These are phyloP conservation scores for Magnaporthiopsis rhizophila DNA, from an alignment of 2,329 filamentous ascomycete species.

Conservation along the genomic window DNA sequence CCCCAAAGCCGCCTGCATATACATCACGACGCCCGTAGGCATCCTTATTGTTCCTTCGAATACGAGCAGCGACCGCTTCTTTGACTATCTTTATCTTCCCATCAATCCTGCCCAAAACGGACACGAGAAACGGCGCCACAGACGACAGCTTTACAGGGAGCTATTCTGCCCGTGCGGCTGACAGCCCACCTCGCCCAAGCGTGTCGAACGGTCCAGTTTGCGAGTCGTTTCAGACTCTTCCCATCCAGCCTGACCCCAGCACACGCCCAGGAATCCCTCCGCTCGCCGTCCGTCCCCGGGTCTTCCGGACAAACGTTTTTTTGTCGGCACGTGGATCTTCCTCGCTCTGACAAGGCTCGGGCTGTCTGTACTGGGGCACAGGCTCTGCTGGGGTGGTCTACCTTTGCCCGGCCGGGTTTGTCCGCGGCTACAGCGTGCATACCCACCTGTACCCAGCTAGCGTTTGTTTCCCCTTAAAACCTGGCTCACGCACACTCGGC, in stretches of 20 bases:
- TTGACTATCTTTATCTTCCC: neutral
- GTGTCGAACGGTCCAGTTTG: neutral
- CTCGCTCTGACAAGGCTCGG: neutral
- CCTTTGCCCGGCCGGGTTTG: neutral
- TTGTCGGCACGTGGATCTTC: neutral
- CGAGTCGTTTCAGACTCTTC: neutral
- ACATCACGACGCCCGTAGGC: too few species aligned
- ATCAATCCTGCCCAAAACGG: neutral
- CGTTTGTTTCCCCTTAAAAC: neutral
- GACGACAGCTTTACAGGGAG: neutral
- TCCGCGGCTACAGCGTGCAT: neutral
- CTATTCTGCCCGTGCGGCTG: neutral
- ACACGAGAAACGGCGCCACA: neutral
- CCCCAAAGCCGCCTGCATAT: neutral
- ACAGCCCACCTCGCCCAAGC: neutral
- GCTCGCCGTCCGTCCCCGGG: slow-evolving; percentile 9
- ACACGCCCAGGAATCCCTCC: neutral
- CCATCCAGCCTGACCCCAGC: neutral
- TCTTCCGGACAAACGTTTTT: neutral
- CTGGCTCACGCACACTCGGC: too few species aligned
- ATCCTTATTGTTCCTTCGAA: neutral
- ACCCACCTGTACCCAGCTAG: neutral
- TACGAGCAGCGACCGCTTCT: neutral
- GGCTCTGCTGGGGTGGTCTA: neutral
- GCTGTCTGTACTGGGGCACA: neutral